Conservation (phyloP, 257 asterid species). For the Ballota nigra region DNA sequence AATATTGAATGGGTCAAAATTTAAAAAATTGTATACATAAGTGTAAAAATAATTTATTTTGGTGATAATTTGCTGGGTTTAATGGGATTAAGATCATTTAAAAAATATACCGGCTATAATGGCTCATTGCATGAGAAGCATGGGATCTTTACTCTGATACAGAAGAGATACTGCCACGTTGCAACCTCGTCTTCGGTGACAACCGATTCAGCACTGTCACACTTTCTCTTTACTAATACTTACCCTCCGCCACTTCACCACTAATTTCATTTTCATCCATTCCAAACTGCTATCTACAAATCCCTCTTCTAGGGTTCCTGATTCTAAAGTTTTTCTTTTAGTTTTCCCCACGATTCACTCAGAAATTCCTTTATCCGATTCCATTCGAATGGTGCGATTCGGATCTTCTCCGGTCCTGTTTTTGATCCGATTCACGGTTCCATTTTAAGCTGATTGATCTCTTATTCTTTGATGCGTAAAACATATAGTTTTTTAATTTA, state of each 20-base stretch:
- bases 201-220: constrained; percentile 19
- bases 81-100: no score
- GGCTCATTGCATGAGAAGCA: no score
- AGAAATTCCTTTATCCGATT: constrained; percentile 3
- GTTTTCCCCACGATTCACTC: not conserved
- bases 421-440: constrained; percentile 37
- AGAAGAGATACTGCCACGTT: constrained; percentile 32
- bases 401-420: constrained; percentile 38
- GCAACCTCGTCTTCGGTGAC: constrained; percentile 32
- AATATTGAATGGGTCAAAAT: no score
- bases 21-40: no score
- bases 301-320: constrained; percentile 39
- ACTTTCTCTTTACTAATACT: constrained; percentile 17
- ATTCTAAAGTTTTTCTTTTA: constrained; percentile 19
- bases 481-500: not conserved
- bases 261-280: constrained; percentile 34
- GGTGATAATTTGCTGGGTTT: no score
- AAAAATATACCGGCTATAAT: no score
- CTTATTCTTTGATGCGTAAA: constrained; percentile 8
- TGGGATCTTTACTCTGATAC: not conserved
- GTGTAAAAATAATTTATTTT: no score
- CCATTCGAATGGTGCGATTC: constrained; percentile 37
- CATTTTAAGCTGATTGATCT: constrained; percentile 26
- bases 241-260: constrained; percentile 34
- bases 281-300: constrained; percentile 24